These are phyloP conservation scores for Pisolithus microcarpus DNA, from an alignment of 768 basidiomycete species.

Conservation along the genomic window DNA sequence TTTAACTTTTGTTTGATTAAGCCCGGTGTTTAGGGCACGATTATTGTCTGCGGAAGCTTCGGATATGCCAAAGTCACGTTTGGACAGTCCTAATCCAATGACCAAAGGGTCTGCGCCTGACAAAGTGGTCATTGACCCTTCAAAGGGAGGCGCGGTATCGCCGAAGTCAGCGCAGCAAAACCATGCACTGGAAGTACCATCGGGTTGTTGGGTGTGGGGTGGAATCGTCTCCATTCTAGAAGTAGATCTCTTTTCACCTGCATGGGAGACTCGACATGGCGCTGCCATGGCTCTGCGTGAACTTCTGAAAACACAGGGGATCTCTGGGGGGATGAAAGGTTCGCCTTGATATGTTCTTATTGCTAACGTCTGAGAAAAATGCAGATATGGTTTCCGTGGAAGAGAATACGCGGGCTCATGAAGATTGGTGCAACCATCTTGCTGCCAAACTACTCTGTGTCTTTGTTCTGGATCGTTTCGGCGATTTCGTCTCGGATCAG, in stretches of 20 bases:
- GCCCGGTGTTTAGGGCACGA: conserved; percentile 47
- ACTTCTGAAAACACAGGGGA: conserved; percentile 76
- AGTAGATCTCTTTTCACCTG: conserved; percentile 74
- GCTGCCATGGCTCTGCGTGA: conserved; percentile 88
- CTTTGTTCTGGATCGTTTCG: conserved; percentile 94
- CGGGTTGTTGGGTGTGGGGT: conserved; percentile 82
- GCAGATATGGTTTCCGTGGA: conserved; percentile 44
- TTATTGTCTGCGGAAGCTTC: conserved; percentile 62
- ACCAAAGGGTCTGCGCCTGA: conserved; percentile 39
- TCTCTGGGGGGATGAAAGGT: conserved; percentile 79
- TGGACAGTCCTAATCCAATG: conserved; percentile 48
- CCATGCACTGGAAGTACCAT: conserved; percentile 66
- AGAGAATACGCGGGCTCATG: conserved; percentile 64
- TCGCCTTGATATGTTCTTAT: neutral
- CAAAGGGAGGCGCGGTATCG: conserved; percentile 78
- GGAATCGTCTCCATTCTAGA: conserved; percentile 73
- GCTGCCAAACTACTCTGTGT: conserved; percentile 82
- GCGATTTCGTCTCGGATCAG: conserved; percentile 95
- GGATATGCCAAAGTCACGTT: conserved; percentile 41
- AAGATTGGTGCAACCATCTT: conserved; percentile 85
- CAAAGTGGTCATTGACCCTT: conserved; percentile 70
- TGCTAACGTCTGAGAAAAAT: conserved; percentile 1
- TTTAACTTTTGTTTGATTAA: conserved; percentile 1
- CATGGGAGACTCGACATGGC: conserved; percentile 94
- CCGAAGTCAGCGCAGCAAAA: conserved; percentile 73